Conservation (phyloP, 1,284 basidiomycete species). For the Ceratobasidium sp. region DNA sequence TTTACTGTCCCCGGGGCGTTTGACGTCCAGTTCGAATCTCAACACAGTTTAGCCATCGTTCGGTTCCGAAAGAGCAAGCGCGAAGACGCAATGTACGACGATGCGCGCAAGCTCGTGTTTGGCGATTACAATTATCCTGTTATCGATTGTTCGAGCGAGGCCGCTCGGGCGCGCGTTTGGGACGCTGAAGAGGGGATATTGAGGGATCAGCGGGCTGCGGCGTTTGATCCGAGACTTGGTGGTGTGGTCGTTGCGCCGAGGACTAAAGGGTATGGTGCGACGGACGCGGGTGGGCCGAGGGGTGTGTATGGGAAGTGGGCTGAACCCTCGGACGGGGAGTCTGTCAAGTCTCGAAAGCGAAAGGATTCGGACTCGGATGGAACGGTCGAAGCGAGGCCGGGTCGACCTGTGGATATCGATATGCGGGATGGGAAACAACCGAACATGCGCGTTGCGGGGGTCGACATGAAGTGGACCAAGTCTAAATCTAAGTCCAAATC, state of each 20-base stretch:
- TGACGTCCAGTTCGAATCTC: slow-evolving; percentile 61
- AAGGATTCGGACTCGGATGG: background rate
- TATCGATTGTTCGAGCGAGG: slow-evolving; percentile 86
- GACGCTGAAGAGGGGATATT: slow-evolving; percentile 78
- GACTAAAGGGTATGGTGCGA: slow-evolving; percentile 71
- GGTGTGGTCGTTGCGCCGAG: slow-evolving; percentile 26
- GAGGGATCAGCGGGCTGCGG: slow-evolving; percentile 76
- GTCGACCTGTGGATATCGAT: slow-evolving; percentile 49
- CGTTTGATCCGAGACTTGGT: slow-evolving; percentile 66
- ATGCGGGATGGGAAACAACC: slow-evolving; percentile 53
- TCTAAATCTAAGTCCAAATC: slow-evolving; percentile 47
- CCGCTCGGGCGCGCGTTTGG: slow-evolving; percentile 75
- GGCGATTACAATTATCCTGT: slow-evolving; percentile 95
- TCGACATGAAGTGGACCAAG: slow-evolving; percentile 67
- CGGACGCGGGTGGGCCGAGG: slow-evolving; percentile 55
- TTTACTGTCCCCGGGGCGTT: slow-evolving; percentile 56
- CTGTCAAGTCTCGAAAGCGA: background rate
- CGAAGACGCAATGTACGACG: slow-evolving; percentile 79
- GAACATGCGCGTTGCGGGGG: slow-evolving; percentile 56
- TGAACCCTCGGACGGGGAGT: slow-evolving; percentile 1
- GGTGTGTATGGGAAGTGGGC: slow-evolving; percentile 49
- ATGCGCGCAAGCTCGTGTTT: slow-evolving; percentile 82
- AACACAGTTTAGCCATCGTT: slow-evolving; percentile 53
- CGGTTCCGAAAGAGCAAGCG: slow-evolving; percentile 65
- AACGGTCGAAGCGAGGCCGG: slow-evolving; percentile 43